Base-by-base conservation (phyloP, 805 yeast species). In the Wickerhamomyces subpelliculosus region DNA sequence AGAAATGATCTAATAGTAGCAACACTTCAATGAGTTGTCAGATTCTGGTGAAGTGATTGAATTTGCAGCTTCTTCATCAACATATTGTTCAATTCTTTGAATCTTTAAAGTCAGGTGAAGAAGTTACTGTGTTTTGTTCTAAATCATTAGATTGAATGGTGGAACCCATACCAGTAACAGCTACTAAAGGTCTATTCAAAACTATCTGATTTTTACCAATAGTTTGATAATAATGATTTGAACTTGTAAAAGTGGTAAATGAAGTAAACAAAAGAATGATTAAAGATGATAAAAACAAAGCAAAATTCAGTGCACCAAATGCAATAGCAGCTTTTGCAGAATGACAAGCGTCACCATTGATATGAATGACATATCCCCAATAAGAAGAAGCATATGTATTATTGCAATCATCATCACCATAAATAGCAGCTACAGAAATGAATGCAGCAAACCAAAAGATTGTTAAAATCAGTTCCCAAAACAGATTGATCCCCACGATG, bases 251-350 rank as follows among this genome's bases (percentile, higher is more conserved):
- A 18, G 3, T 5, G 16, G 22, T 6, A 5, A 29, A 13, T 12
- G 32, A 11, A 5, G 19, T 4, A 5, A 29, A 19, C 7, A 22
- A 29, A 20, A 37, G 14, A 4, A 43, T 11, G 31, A 47, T n/a
- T n/a, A n/a, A n/a, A n/a, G n/a, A n/a, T n/a, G n/a, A n/a, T n/a
- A n/a, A n/a, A n/a, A n/a, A 49, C 9, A 48, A 36, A 4, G 35
- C 24, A 39, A 46, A 49, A 26, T 40, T 42, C 33, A 49, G 43
- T 3, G 46, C 35, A 17, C 43, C 47, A 34, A 49, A 46, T 5
- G 51, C 54, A 32, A 49, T 46, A 4, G 37, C 48, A 4, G 52
- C 54, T 33, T 48, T 47, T 4, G 46, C 28, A 8, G 47, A 19
- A 14, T 40, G 34, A 28, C 54, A 49, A 7, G 39, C 37, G 26